Conservation (phyloP, 2,329 filamentous ascomycete species). For the Talaromyces sp. region DNA sequence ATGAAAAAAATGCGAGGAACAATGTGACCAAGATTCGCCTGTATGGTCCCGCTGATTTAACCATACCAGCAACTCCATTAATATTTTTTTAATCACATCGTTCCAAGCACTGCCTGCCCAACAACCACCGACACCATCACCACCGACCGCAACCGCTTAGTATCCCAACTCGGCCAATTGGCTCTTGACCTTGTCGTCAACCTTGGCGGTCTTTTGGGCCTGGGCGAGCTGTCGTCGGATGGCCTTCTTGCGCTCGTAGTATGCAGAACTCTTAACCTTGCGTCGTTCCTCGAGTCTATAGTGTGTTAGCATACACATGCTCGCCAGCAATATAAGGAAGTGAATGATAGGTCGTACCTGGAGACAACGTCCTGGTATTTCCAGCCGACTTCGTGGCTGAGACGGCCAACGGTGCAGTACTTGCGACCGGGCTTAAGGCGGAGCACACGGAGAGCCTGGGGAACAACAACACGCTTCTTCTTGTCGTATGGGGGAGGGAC, state of each 20-base stretch:
- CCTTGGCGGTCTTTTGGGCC: slow-evolving; percentile 86
- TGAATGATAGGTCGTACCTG: slow-evolving; percentile 61
- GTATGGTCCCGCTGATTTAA: slow-evolving; percentile 39
- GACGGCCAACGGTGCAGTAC: slow-evolving; percentile 98
- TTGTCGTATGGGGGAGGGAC: slow-evolving; percentile 98
- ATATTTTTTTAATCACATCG: slow-evolving; percentile 28
- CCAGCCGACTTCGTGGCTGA: slow-evolving; percentile 99
- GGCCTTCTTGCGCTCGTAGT: slow-evolving; percentile 99
- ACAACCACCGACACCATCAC: slow-evolving; percentile 38
- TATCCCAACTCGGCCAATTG: slow-evolving; percentile 89
- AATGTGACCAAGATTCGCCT: slow-evolving; percentile 39
- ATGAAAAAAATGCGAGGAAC: slow-evolving; percentile 29
- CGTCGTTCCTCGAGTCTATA: slow-evolving; percentile 94
- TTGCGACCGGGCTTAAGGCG: slow-evolving; percentile 98
- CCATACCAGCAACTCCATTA: slow-evolving; percentile 37
- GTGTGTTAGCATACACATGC: background rate
- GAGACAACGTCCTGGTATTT: slow-evolving; percentile 99
- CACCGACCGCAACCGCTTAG: slow-evolving; percentile 56
- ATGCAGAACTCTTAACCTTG: slow-evolving; percentile 98
- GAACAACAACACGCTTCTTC: slow-evolving; percentile 99
- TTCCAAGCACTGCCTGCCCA: slow-evolving; percentile 21
- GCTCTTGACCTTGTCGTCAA: slow-evolving; percentile 81
- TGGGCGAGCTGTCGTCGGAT: slow-evolving; percentile 84
- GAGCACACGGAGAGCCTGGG: slow-evolving; percentile 94
- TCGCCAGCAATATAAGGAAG: slow-evolving; percentile 9